A percentile compares a stretch with the other conserved stretches of the same genome.
These are phyloP conservation scores for Tolypocladium guangdongense DNA, from an alignment of 2,329 filamentous ascomycete species.

Conservation along the genomic window DNA sequence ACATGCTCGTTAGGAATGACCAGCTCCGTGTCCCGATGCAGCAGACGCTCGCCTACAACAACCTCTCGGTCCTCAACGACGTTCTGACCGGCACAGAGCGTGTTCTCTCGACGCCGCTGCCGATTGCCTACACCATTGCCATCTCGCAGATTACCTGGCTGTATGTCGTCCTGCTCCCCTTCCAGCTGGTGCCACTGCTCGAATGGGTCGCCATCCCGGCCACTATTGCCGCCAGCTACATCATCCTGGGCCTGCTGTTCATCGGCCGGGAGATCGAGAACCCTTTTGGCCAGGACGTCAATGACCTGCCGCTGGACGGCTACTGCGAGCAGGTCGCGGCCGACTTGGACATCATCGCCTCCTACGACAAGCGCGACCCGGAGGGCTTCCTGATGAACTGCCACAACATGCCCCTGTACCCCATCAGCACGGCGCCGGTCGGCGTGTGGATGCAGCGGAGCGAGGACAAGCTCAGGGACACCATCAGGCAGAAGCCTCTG, in stretches of 20 bases:
- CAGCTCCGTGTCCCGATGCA: conserved; percentile 46
- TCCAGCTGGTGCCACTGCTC: conserved; percentile 59
- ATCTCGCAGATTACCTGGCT: conserved; percentile 82
- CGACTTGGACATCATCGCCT: conserved; percentile 65
- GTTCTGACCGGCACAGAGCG: conserved; percentile 63
- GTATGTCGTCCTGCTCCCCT: conserved; percentile 70
- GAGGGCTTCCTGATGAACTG: conserved; percentile 20
- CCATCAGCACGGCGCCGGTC: conserved; percentile 32
- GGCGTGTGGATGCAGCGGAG: conserved; percentile 28
- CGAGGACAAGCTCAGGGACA: conserved; percentile 25
- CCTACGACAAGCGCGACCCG: conserved; percentile 26
- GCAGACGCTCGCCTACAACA: conserved; percentile 49
- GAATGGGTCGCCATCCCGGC: conserved; percentile 69
- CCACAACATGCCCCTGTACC: conserved; percentile 44
- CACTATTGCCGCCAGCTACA: conserved; percentile 62
- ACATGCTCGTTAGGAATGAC: conserved; percentile 44
- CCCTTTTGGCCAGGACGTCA: conserved; percentile 74
- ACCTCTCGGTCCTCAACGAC: conserved; percentile 57
- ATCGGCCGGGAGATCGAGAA: conserved; percentile 80
- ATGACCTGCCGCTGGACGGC: conserved; percentile 65
- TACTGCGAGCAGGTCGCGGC: conserved; percentile 66
- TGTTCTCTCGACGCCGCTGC: conserved; percentile 71
- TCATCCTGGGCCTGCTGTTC: conserved; percentile 63
- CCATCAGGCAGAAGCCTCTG: conserved; percentile 29
- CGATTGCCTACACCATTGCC: conserved; percentile 72